Conservation (phyloP, 352 stramenopile genomes). For the Phytophthora nicotianae region DNA sequence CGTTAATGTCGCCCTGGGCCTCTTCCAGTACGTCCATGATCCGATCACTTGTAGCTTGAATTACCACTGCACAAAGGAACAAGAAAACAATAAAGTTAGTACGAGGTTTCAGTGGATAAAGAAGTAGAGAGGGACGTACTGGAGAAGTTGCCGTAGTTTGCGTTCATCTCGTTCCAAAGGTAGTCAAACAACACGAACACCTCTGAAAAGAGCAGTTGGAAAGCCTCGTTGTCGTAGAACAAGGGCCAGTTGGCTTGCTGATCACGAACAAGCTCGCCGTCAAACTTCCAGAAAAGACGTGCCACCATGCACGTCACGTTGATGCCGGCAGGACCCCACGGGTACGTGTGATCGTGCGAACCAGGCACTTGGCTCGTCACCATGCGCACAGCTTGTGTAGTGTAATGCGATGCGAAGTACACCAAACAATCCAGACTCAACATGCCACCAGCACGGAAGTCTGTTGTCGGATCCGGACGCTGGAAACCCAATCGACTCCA, state of each 20-base stretch:
- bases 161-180: slow-evolving; percentile 87
- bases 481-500: slow-evolving; percentile 88
- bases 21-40: slow-evolving; percentile 78
- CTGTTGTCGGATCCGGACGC: slow-evolving; percentile 82
- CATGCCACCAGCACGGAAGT: slow-evolving; percentile 84
- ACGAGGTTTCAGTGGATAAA: not conserved
- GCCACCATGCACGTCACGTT: slow-evolving; percentile 88
- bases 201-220: slow-evolving; percentile 82
- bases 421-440: slow-evolving; percentile 82
- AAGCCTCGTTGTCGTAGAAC: slow-evolving; percentile 69
- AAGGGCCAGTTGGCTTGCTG: slow-evolving; percentile 71
- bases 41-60: slow-evolving; percentile 72
- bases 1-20: slow-evolving; percentile 65
- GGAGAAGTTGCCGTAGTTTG: slow-evolving; percentile 86
- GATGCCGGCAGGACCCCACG: slow-evolving; percentile 83
- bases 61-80: slow-evolving; percentile 59
- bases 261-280: slow-evolving; percentile 73
- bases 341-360: slow-evolving; percentile 83
- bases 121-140: slow-evolving; percentile 32
- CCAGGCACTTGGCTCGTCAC: slow-evolving; percentile 78
- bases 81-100: slow-evolving; percentile 14
- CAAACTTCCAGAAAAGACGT: slow-evolving; percentile 81
- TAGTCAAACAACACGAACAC: slow-evolving; percentile 88
- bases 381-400: slow-evolving; percentile 73
- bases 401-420: slow-evolving; percentile 79